Evolutionary conservation across 148 eudicot species (phyloP), one percentile per base, ranked within the genome.

Genomic region (Spergularia marina): DNA sequence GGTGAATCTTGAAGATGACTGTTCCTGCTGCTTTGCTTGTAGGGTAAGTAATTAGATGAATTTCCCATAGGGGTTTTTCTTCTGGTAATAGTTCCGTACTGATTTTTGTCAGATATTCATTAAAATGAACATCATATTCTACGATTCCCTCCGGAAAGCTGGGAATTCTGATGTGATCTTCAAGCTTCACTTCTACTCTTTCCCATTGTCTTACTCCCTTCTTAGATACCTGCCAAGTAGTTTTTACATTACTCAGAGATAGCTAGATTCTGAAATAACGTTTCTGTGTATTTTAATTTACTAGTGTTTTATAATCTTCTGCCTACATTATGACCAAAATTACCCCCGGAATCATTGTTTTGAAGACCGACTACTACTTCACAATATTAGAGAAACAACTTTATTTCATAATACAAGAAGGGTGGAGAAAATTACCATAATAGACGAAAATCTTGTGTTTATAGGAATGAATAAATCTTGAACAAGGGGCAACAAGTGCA

Each of bases 41-140:
- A 6, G 89, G 91, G 80, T 89, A 87, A 51, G 84, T 87, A 39
- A 88, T 7, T 1, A 88, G 10, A 44, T 93, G 98, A 73, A 91
- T 63, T 76, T 88, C 89, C 98, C 98, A 93, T 39, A 93, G 65
- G n/a, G 98, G 98, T 54, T 84, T 74, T 71, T 84, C 78, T 51
- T 85, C 85, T 21, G 98, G 90, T 0, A 91, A 74, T 49, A 81
- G 71, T 0, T 89, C 89, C 54, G 30, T 34, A 11, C 88, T 79
- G 8, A 89, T 53, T 41, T 88, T 88, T 0, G 92, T 80, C 25
- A 93, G 51, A 77, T 93, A 93, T 17, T 91, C 84, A 11, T 83
- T 74, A 7, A 91, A 74, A 58, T 67, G 77, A 0, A 68, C 71
- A 34, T 91, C 92, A 53, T 91, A 91, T 14, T 72, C 76, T 39